Evolutionary conservation across 371 early-diverging fungal species (phyloP), one percentile per base, ranked within the genome.

Genomic region (Dichotomocladium elegans): DNA sequence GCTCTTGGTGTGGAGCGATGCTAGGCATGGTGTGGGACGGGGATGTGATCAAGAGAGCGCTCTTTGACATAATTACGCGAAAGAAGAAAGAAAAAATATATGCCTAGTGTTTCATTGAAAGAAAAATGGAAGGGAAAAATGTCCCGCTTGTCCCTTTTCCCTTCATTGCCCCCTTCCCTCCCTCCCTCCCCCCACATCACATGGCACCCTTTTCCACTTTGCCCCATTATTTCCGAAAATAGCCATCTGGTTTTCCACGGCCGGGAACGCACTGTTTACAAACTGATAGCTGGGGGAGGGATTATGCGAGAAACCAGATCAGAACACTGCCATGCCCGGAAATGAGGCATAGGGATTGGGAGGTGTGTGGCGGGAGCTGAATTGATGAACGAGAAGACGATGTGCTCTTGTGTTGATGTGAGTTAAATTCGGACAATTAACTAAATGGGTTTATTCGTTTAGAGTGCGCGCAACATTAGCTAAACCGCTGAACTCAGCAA

Each of bases 381-480:
- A 47, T 8, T 48, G 3, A 14, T 33, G 21, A 33, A 25, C 31
- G 24, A 25, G n/a, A 48, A 21, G 35, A 48, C 24, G 26, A 35
- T 25, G 26, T 22, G 11, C 14, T n/a, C 4, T 29, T 27, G 29
- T 30, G 6, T 25, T 19, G 17, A 9, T 25, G 28, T 14, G 6
- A 28, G n/a, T n/a, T n/a, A n/a, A n/a, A n/a, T n/a, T 34, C 49
- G 49, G 49, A 48, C 34, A 48, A n/a, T 48, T 48, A 48, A 48
- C 49, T 31, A 47, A 47, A 47, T 17, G 19, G 12, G 24, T 10
- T 21, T 29, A 21, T 22, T 27, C 15, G 24, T 14, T 25, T 22
- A 26, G n/a, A 45, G n/a, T 12, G n/a, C 21, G 4, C 14, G 26
- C 29, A n/a, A 27, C 29, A 25, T 29, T 14, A 48, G 25, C 24